Evolutionary conservation across 768 basidiomycete genomes (phyloP).

Genomic region (Porpolomopsis calyptriformis): DNA sequence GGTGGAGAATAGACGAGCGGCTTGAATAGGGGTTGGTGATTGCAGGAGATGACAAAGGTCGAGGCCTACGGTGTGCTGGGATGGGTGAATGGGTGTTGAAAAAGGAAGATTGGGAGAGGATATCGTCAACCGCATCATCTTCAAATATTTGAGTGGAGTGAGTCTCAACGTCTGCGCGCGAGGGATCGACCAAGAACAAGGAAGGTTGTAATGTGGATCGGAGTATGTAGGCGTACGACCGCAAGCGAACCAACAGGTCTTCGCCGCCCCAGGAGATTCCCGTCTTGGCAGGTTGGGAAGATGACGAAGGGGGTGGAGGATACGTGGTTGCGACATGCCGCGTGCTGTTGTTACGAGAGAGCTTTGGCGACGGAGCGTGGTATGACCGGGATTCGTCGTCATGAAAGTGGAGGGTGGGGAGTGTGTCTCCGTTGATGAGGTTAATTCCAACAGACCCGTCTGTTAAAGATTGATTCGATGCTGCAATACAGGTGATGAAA

Average conservation of each 20-base stretch:
- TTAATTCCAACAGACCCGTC: slow-evolving; percentile 87
- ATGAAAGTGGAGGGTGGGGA: slow-evolving; percentile 90
- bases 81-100: slow-evolving; percentile 71
- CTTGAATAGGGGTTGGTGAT: slow-evolving; percentile 47
- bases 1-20: slow-evolving; percentile 70
- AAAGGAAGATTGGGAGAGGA: slow-evolving; percentile 69
- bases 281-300: slow-evolving; percentile 32
- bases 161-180: slow-evolving; percentile 81
- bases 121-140: slow-evolving; percentile 82
- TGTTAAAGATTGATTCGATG: slow-evolving; percentile 22
- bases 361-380: slow-evolving; percentile 39
- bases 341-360: slow-evolving; percentile 25
- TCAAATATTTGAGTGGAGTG: slow-evolving; percentile 79
- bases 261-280: slow-evolving; percentile 78
- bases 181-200: slow-evolving; percentile 87
- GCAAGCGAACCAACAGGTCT: slow-evolving; percentile 67
- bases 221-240: slow-evolving; percentile 69
- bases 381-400: slow-evolving; percentile 90
- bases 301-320: slow-evolving; percentile 47
- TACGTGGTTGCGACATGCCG: slow-evolving; percentile 38
- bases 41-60: slow-evolving; percentile 40
- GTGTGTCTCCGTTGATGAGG: slow-evolving; percentile 72
- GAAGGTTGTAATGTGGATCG: slow-evolving; percentile 79
- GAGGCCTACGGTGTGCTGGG: slow-evolving; percentile 71
- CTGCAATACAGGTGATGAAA: slow-evolving; percentile 11